phyloP scores from a whole-genome alignment of 257 asterid species.

The Nicotiana sylvestris region DNA sequence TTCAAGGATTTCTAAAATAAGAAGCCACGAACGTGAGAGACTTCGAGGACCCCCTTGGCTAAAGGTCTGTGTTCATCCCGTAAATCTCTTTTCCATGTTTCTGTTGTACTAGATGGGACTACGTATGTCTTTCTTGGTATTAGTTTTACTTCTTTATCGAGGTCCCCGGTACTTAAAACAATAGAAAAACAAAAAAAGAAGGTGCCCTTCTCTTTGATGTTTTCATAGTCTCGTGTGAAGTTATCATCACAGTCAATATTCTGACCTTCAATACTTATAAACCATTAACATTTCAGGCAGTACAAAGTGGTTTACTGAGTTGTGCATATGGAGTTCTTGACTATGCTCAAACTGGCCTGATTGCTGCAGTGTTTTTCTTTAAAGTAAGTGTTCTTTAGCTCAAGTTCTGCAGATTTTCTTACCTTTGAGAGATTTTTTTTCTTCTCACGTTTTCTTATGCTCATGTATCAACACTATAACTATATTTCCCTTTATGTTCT shows the following conservation, averaged over 20 bases:
- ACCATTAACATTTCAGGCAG: slow-evolving; percentile 45
- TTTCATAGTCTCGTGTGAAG: background rate
- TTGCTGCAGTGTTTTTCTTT: slow-evolving; percentile 96
- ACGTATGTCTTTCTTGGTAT: background rate
- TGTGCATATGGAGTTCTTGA: slow-evolving; percentile 84
- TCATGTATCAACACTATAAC: background rate
- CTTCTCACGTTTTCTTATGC: background rate
- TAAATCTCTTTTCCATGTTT: background rate
- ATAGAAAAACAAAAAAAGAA: background rate
- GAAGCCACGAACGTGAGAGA: slow-evolving; percentile 93
- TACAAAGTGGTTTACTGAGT: slow-evolving; percentile 78
- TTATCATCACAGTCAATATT: background rate
- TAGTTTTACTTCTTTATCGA: background rate
- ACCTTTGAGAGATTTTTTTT: background rate
- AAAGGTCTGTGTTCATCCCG: slow-evolving; percentile 47
- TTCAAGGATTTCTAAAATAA: slow-evolving; percentile 81
- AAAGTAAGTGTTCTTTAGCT: slow-evolving; percentile 49
- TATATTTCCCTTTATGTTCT: background rate
- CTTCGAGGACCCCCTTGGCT: slow-evolving; percentile 98
- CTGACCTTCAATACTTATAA: slow-evolving; percentile 4
- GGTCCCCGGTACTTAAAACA: background rate
- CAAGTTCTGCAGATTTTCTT: background rate
- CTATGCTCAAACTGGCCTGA: slow-evolving; percentile 97
- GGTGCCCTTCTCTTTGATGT: background rate
- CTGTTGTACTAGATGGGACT: background rate